These are phyloP conservation scores for Sugiyamaella americana DNA, from an alignment of 805 yeast genomes.

Conservation along the genomic window DNA sequence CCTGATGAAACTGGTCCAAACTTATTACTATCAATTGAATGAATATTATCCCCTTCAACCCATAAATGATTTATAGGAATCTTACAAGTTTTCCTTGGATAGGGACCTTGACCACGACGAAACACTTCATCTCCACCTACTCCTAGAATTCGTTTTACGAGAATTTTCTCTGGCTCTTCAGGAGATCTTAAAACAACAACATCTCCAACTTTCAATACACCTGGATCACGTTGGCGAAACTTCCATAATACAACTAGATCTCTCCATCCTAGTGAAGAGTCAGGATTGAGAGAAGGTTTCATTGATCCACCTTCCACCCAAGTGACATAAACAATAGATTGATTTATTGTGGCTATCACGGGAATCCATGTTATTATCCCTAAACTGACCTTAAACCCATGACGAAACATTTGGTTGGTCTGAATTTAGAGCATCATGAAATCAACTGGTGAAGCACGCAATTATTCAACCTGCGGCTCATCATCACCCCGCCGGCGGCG, in stretches of 20 bases:
- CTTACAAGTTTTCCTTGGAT: slow-evolving; percentile 54
- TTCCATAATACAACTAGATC: slow-evolving; percentile 59
- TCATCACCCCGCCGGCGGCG: background rate
- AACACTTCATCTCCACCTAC: slow-evolving; percentile 61
- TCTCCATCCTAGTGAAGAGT: slow-evolving; percentile 35
- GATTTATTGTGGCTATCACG: slow-evolving; percentile 59
- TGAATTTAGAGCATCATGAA: too few relatives aligned
- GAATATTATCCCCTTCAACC: slow-evolving; percentile 89
- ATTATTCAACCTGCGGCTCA: too few relatives aligned
- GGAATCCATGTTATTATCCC: slow-evolving; percentile 69
- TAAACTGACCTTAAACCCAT: slow-evolving; percentile 18
- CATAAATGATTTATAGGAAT: slow-evolving; percentile 80
- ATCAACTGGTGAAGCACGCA: too few relatives aligned
- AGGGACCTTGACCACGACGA: slow-evolving; percentile 29
- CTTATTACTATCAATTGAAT: slow-evolving; percentile 73
- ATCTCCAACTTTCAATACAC: slow-evolving; percentile 53
- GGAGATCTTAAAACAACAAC: slow-evolving; percentile 77
- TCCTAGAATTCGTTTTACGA: slow-evolving; percentile 76
- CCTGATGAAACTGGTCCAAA: slow-evolving; percentile 88
- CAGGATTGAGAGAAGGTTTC: slow-evolving; percentile 85
- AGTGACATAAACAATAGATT: slow-evolving; percentile 67
- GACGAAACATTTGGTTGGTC: slow-evolving; percentile 10
- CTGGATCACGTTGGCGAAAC: slow-evolving; percentile 45
- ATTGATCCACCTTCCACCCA: slow-evolving; percentile 75
- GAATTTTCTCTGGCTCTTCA: slow-evolving; percentile 63